Base-by-base conservation (phyloP, 352 stramenopile genomes). In the Globisporangium yorkense region DNA sequence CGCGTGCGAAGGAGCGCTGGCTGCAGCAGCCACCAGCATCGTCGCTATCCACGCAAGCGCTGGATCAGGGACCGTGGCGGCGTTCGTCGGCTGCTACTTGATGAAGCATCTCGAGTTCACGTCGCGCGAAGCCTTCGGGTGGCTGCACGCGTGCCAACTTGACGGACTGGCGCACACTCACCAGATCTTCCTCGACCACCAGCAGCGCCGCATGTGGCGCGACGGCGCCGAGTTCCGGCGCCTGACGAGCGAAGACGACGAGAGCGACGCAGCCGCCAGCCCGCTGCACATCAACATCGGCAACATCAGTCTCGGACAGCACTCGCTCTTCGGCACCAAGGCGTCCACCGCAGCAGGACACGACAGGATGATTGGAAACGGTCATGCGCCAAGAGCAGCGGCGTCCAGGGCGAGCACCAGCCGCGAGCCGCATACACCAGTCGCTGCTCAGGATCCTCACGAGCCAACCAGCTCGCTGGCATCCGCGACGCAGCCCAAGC, bases 91-190 rank as follows among this genome's bases (percentile, higher is more conserved):
- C 7, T 97, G 92, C 53, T 99, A 98, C 66, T 67, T 99, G 37
- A 99, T 99, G 94, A 99, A 99, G 68, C 96, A 99, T 62, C 94
- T 88, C 40, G 67, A 69, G 35, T 96, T 99, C 49, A 98, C 94
- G 0, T 94, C 96, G 0, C 76, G 78, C 6, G 96, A 99, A 75
- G 92, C 82, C 5, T 96, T 99, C 60, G 94, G 85, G 0, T 99
- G 95, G 92, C 86, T 98, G 53, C 83, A 90, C n/a, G 92, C 99
- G 55, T 98, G 91, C 64, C 74, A 90, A 45, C 91, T 94, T 1
- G 88, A 84, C 2, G 88, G 77, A 51, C 78, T 99, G 3, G 92
- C 80, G 64, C 75, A 48, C 2, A 77, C 74, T 21, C 88, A 97
- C 58, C 86, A 97, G 68, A 66, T 97, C 20, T 97, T 97, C 62